Conservation (phyloP, 129 eudicot genomes). For the Kitagawia praeruptora region DNA sequence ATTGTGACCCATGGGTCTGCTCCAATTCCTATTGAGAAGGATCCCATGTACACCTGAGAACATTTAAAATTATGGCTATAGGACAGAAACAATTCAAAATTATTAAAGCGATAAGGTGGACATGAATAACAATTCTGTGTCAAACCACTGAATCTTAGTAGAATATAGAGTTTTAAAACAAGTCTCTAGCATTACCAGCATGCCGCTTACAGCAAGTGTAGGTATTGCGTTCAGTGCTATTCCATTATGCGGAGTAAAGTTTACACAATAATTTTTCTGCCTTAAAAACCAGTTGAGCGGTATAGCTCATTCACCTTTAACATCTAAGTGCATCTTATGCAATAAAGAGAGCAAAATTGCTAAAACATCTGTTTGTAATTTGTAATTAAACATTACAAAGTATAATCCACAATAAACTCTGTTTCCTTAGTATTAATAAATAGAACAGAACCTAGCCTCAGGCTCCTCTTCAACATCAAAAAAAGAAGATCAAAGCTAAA, state of each 20-base stretch:
- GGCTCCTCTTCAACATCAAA: no score
- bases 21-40: conserved; percentile 86
- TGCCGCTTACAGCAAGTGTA: conserved; percentile 67
- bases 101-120: neutral
- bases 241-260: conserved; percentile 22
- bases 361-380: no score
- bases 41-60: conserved; percentile 46
- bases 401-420: no score
- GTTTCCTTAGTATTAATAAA: no score
- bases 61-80: neutral
- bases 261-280: neutral
- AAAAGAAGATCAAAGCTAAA: no score
- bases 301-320: no score
- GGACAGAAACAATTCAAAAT: neutral
- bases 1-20: conserved; percentile 93
- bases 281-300: no score
- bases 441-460: no score
- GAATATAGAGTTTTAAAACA: neutral
- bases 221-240: conserved; percentile 51
- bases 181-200: conserved; percentile 42
- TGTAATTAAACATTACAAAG: no score
- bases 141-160: neutral
- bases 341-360: no score
- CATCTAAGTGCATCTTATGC: no score
- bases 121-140: neutral